Conservation (phyloP, 768 basidiomycete species). For the Termitomyces sp. region DNA sequence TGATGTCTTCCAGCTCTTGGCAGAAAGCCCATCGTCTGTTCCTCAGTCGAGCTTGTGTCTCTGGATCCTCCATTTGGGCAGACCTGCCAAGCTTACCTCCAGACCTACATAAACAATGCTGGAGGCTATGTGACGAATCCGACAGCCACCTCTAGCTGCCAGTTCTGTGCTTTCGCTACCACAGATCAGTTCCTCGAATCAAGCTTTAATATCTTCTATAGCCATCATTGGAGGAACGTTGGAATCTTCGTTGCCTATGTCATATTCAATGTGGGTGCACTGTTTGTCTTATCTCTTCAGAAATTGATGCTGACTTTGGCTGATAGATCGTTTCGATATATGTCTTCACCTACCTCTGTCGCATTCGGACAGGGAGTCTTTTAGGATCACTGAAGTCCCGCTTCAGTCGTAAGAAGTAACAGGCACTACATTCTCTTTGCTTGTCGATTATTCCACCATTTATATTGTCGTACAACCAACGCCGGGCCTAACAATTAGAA, state of each 20-base stretch:
- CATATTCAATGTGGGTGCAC: slow-evolving; percentile 37
- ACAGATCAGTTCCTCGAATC: slow-evolving; percentile 53
- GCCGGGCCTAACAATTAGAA: no score
- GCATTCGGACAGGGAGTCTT: slow-evolving; percentile 12
- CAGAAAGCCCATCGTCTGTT: slow-evolving; percentile 47
- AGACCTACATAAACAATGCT: slow-evolving; percentile 41
- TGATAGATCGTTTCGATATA: slow-evolving; percentile 42
- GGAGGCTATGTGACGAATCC: slow-evolving; percentile 63
- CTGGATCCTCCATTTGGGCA: slow-evolving; percentile 57
- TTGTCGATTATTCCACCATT: no score
- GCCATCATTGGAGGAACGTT: slow-evolving; percentile 47
- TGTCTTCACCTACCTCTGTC: slow-evolving; percentile 43
- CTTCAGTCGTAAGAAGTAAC: slow-evolving; percentile 4
- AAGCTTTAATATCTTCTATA: slow-evolving; percentile 61
- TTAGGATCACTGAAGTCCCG: slow-evolving; percentile 1
- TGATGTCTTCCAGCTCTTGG: slow-evolving; percentile 45
- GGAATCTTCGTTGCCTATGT: slow-evolving; percentile 49
- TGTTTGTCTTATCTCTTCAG: not conserved
- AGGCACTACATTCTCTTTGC: not conserved
- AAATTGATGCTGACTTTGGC: not conserved
- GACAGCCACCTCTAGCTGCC: slow-evolving; percentile 45
- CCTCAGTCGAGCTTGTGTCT: slow-evolving; percentile 55
- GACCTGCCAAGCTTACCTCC: slow-evolving; percentile 52
- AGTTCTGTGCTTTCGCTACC: slow-evolving; percentile 49
- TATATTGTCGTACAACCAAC: no score